Base-by-base conservation (phyloP, 345 rosid species). In the Hypericum androsaemum region DNA sequence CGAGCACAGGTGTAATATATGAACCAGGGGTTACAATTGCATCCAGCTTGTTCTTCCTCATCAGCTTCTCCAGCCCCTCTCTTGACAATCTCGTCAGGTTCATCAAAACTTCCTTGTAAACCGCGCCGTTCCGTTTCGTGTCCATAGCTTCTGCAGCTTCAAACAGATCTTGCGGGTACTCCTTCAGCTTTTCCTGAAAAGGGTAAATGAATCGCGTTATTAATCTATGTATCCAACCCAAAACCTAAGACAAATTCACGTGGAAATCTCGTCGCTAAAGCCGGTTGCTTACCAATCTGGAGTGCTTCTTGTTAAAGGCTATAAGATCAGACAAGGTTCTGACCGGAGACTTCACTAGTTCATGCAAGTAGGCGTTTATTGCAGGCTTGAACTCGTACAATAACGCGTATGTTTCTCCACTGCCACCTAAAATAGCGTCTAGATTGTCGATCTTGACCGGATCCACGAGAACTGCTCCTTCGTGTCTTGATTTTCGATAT, bases 151-250 rank as follows among this genome's bases (percentile, higher is more conserved):
- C 61, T 8, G 86, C 71, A 45, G 63, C 70, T 14, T 71, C 51
- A 44, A 83, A 67, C 5, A 65, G 9, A 0, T 61, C 73, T 63
- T 84, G 88, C 8, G 73, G 81, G 54, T 74, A 78, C 57, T 72
- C 60, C 37, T 82, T 57, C 0, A 58, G 56, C 70, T 68, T 67
- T 50, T 84, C 89, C 96, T 76, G 80, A 54, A n/a, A 41, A 41
- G 10, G 44, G 12, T 2, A 22, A 1, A 4, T 22, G 32, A 22
- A 22, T 22, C 4, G 32, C 4, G 32, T 22, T 22, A 22, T n/a
- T 1, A 22, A 22, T 22, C 32, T 22, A 22, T 4, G 32, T 22
- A 22, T 22, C 32, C 4, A 22, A 22, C 32, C 32, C 4, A 4
- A 22, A 22, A 22, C 32, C 32, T 22, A n/a, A n/a, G n/a, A n/a